phyloP scores from a whole-genome alignment of 306 rosid species.

The Adenanthera pavonina region DNA sequence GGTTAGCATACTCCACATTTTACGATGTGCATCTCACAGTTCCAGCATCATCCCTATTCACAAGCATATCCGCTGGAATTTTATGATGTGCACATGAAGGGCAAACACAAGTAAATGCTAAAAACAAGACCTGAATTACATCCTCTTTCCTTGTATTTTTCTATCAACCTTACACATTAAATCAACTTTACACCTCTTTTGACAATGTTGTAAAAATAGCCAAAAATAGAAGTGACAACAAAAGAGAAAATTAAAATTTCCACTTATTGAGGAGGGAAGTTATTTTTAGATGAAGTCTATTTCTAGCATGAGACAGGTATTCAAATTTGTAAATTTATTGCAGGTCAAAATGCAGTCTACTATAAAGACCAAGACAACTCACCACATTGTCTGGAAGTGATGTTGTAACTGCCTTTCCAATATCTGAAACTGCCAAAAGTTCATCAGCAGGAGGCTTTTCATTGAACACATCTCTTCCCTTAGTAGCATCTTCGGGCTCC shows the following conservation, averaged over 20 bases:
- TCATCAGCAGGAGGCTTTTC: conserved; percentile 99
- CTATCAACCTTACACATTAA: no score
- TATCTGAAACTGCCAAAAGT: conserved; percentile 92
- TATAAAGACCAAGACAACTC: conserved; percentile 45
- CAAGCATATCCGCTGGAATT: not conserved
- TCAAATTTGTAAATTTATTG: conserved; percentile 2
- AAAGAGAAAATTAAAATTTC: not conserved
- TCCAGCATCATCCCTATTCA: not conserved
- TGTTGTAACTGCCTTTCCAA: conserved; percentile 87
- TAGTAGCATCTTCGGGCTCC: conserved; percentile 99
- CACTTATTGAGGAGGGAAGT: not conserved
- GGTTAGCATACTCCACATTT: not conserved
- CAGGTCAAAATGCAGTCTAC: conserved; percentile 11
- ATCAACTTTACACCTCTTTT: no score
- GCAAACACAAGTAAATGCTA: not conserved
- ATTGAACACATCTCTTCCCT: conserved; percentile 97
- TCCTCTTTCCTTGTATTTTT: no score
- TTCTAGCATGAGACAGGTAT: not conserved
- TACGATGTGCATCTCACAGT: not conserved
- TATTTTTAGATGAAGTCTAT: conserved; percentile 13
- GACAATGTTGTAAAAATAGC: not conserved
- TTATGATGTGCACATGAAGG: not conserved
- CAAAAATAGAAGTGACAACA: not conserved
- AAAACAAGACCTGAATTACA: not conserved
- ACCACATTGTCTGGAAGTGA: conserved; percentile 99